A percentile compares a stretch with the other conserved stretches of the same genome.
Conservation (phyloP, 2,329 filamentous ascomycete species). For the Hirsutella thompsonii region DNA sequence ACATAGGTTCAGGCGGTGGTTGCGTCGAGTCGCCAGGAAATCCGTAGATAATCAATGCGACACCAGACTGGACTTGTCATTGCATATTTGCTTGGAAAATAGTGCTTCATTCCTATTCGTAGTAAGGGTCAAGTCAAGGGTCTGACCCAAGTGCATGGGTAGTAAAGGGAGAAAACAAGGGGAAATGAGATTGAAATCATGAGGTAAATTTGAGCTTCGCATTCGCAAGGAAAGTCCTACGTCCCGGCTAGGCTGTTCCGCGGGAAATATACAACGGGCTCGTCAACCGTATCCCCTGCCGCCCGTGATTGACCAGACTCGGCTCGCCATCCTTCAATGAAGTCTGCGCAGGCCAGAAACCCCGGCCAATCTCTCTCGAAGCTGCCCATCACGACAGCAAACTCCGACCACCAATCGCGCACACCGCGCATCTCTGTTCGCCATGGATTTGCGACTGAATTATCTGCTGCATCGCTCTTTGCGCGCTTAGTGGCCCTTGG, state of each 20-base stretch:
- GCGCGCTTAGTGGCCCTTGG: conserved; percentile 31
- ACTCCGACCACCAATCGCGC: too few species aligned
- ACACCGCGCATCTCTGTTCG: neutral
- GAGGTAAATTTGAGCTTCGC: neutral
- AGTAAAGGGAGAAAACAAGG: neutral
- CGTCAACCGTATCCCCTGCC: conserved; percentile 10
- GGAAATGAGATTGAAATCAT: neutral
- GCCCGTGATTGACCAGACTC: conserved; percentile 5
- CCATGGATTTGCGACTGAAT: neutral
- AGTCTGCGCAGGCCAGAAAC: neutral
- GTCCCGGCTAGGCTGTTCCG: conserved; percentile 17
- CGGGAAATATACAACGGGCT: conserved; percentile 26
- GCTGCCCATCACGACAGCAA: too few species aligned
- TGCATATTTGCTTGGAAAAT: too few species aligned
- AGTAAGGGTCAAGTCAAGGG: too few species aligned
- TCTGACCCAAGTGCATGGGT: too few species aligned
- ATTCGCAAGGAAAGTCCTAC: conserved; percentile 14
- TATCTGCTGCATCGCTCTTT: neutral
- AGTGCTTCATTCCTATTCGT: too few species aligned
- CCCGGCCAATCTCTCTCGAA: too few species aligned
- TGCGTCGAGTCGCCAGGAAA: too few species aligned
- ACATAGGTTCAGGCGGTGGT: too few species aligned
- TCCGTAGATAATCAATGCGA: too few species aligned
- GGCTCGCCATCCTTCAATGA: neutral
- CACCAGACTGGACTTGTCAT: too few species aligned